Base-by-base conservation (phyloP, 768 basidiomycete species). In the Xerocomellus dryophilus region DNA sequence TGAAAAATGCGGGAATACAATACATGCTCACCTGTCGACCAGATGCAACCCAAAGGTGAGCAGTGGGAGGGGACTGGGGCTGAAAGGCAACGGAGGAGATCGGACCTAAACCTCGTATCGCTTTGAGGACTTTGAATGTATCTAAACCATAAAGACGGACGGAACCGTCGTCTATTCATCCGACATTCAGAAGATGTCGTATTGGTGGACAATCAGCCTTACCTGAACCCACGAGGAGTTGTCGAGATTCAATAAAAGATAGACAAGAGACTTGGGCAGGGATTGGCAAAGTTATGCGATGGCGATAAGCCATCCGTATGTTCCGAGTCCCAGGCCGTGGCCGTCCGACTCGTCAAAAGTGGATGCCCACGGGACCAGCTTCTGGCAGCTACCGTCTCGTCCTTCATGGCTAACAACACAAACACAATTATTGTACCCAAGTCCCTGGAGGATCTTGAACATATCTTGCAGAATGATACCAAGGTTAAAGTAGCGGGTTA, bases 401-500 rank as follows among this genome's bases (percentile, higher is more conserved):
- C 57, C 29, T 20, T 41, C 51, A 65, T 65, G 65, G 32, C 35
- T 20, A 4, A 43, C 9, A 46, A 38, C 38, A 47, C 54, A 12
- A 46, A 57, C 34, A 51, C 80, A 11, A 77, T 74, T 6, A 18
- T 40, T 21, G 51, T 62, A 12, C 85, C 86, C 4, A 75, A 71
- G 36, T 79, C 81, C 32, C 56, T 85, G 2, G 69, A 82, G 9
- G 83, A 90, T 7, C 76, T 97, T 48, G 70, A 77, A 54, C 35
- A 62, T 5, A 65, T 83, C 14, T 73, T 96, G 47, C 53, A 61
- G 34, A 3, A 78, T 62, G 92, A 95, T 67, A 81, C 73, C 66
- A 97, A 96, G 72, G 84, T 98, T 64, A 96, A 97, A 74, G 90
- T 98, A 29, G 95, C 93, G 48, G 94, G 94, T 92, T 47, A 57